Evolutionary conservation across 2,329 filamentous ascomycete species (phyloP), one percentile per base, ranked within the genome.

Genomic region (Microascus cirrosus): DNA sequence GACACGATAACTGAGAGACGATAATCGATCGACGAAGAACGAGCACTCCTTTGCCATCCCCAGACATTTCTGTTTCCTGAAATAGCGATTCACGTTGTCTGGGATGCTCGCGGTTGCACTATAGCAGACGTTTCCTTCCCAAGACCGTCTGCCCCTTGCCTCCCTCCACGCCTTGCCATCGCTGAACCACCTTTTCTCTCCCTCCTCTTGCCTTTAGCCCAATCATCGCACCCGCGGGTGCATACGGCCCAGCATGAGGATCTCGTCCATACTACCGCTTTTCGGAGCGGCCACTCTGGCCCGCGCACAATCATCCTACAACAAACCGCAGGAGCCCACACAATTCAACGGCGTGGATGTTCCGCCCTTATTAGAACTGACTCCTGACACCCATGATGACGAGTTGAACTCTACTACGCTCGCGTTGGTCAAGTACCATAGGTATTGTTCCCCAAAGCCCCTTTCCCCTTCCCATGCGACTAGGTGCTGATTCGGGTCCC

Each of bases 271-370:
- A 57, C 68, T 78, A 60, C 68, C 79, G 63, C 67, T 82, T 56
- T 69, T 82, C 59, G 73, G 77, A 69, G 72, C 72, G 36, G 70
- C 72, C 56, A 68, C 70, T 54, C 63, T 76, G 53, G 45, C 45
- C 15, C 36, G 36, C 36, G 36, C 36, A 22, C 20, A 50, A 50
- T 11, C 20, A 24, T 24, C 6, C 22, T n/a, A 15, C 13, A n/a
- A 55, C 28, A 53, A 59, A 42, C 51, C 45, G 45, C 65, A 65
- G 36, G 66, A 67, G 55, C 66, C 64, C 35, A 88, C 85, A 34
- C 74, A 74, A 48, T 90, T 90, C 74, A 86, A 90, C 66, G 81
- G 77, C 61, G 76, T 85, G 65, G 75, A 75, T 45, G 86, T 90
- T 42, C 86, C 87, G 39, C 82, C 85, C 4, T 72, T 88, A 66